phyloP scores from a whole-genome alignment of 1,139 yeast genomes.

The Diutina siamensis region DNA sequence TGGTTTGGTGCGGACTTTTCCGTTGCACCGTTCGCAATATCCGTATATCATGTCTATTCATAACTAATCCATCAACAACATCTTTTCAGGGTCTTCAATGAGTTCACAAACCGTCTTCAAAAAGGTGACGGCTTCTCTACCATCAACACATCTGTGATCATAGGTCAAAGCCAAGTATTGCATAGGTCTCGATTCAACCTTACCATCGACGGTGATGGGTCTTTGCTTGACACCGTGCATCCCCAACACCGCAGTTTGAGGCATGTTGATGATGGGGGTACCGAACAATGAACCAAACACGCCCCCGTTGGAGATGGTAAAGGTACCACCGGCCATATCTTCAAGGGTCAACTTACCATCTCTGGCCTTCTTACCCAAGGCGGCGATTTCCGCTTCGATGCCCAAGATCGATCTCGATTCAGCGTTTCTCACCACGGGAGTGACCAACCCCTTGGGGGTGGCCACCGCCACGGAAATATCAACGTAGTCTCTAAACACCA shows the following conservation, averaged over 20 bases:
- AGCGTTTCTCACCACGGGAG: conserved; percentile 96
- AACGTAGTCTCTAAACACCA: conserved; percentile 92
- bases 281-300: conserved; percentile 97
- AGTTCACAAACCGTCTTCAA: conserved; percentile 91
- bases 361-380: conserved; percentile 87
- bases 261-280: conserved; percentile 96
- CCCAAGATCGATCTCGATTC: conserved; percentile 84
- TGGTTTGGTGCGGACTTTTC: too few relatives aligned
- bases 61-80: conserved; percentile 44
- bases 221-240: conserved; percentile 97
- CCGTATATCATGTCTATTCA: background rate
- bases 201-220: conserved; percentile 83
- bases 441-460: conserved; percentile 97
- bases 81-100: conserved; percentile 98
- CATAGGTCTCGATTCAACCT: conserved; percentile 97
- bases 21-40: background rate
- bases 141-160: conserved; percentile 97
- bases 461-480: conserved; percentile 97
- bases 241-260: conserved; percentile 97
- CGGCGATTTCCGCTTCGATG: conserved; percentile 75
- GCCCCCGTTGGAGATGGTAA: conserved; percentile 98
- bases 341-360: conserved; percentile 93
- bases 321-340: conserved; percentile 99
- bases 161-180: conserved; percentile 98
- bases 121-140: conserved; percentile 98